phyloP scores from a whole-genome alignment of 2,329 filamentous ascomycete genomes.

The Microdochium trichocladiopsis region DNA sequence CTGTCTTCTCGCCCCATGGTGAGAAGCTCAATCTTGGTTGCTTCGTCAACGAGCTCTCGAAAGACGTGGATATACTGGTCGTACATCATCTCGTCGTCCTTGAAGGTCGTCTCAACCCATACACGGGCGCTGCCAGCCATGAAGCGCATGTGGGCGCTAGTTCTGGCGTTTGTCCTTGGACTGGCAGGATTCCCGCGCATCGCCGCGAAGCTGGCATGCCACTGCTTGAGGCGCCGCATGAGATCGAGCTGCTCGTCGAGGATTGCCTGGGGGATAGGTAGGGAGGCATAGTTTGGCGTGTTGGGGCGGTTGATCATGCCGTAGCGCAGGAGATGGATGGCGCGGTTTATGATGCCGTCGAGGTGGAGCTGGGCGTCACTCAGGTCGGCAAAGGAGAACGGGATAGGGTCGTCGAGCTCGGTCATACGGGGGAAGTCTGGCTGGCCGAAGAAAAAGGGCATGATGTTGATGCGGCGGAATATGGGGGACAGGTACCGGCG shows the following conservation, averaged over 20 bases:
- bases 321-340: slow-evolving; percentile 19
- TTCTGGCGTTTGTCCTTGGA: not conserved
- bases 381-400: slow-evolving; percentile 10
- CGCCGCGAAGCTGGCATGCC: slow-evolving; percentile 18
- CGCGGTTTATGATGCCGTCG: slow-evolving; percentile 17
- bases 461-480: slow-evolving; percentile 29
- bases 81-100: slow-evolving; percentile 22
- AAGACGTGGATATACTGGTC: slow-evolving; percentile 23
- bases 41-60: slow-evolving; percentile 18
- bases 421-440: slow-evolving; percentile 14
- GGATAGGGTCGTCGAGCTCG: slow-evolving; percentile 13
- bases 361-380: slow-evolving; percentile 21
- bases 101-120: slow-evolving; percentile 23
- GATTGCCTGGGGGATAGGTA: slow-evolving; percentile 8
- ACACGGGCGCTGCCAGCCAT: slow-evolving; percentile 22
- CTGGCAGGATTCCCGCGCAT: slow-evolving; percentile 3
- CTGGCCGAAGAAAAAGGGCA: slow-evolving; percentile 30
- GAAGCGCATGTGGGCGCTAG: slow-evolving; percentile 16
- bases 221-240: slow-evolving; percentile 14
- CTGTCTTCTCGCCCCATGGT: not conserved
- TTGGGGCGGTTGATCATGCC: slow-evolving; percentile 18
- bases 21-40: slow-evolving; percentile 7
- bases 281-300: slow-evolving; percentile 2
- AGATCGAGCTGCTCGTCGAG: slow-evolving; percentile 13
- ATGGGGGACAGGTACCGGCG: slow-evolving; percentile 24